Base-by-base conservation (phyloP, 2,329 filamentous ascomycete genomes). In the Claviceps africana region DNA sequence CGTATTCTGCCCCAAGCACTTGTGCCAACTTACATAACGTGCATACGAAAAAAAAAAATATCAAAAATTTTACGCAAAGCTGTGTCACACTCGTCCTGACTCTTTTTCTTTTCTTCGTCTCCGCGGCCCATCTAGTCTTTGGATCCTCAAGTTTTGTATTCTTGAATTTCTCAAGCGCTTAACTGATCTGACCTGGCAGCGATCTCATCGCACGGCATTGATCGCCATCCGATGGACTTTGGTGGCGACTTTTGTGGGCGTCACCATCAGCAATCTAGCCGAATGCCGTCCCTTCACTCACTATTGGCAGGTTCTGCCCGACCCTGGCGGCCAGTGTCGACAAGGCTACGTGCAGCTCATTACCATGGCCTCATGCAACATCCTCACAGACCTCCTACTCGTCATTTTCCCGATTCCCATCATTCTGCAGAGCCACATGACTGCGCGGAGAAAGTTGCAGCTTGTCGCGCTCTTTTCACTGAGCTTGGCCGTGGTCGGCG, bases 101-200 rank as follows among this genome's bases (percentile, higher is more conserved):
- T 28, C 15, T 44, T 9, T 44, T 28, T 9, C 17, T 8, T 9
- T 43, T 15, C 2, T 43, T 25, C 15, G 2, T 15, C 10, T 43
- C 37, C 10, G n/a, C n/a, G 25, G 19, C 39, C 17, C 19, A 37
- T 47, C 46, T 35, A 94, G 88, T 60, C 82, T 97, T 54, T 98
- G 93, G 93, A 84, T 85, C 59, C 81, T 93, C 57, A 98, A 97
- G 67, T 79, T 85, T 61, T 88, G 90, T 37, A 85, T 97, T 53
- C 85, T 90, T 55, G 90, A 95, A 65, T 97, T 96, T 62, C 83
- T 97, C 59, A 86, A 85, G 64, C 85, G 91, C 52, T 77, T 97
- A 50, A 93, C 88, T 2, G 82, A 82, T 51, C 81, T 84, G 46
- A 86, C 87, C 53, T 96, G 90, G 86, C 82, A 85, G 56, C 77